Conservation (phyloP, 2,329 filamentous ascomycete species). For the Aspergillus neoniger region DNA sequence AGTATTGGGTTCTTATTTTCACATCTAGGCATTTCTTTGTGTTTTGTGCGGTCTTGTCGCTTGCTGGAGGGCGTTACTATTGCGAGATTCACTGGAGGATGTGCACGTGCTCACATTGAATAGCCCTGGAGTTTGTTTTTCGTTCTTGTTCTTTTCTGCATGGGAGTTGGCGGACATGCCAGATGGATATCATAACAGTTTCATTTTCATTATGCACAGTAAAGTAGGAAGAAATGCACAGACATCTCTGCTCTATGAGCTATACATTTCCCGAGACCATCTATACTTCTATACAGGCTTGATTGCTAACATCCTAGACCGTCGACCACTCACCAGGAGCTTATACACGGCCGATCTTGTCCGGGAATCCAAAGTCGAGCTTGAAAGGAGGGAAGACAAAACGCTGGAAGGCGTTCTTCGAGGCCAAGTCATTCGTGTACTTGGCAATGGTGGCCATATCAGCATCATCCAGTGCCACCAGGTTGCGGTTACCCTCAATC, state of each 20-base stretch:
- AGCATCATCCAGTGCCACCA: constrained; percentile 41
- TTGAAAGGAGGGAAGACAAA: constrained; percentile 71
- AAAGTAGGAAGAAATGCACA: constrained; percentile 6
- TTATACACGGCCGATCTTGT: constrained; percentile 49
- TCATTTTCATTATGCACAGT: constrained; percentile 9
- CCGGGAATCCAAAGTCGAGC: constrained; percentile 71
- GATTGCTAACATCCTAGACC: not conserved
- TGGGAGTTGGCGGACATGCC: not conserved
- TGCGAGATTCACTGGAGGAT: not conserved
- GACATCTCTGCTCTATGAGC: not conserved
- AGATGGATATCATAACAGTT: not conserved
- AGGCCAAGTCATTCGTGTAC: constrained; percentile 37
- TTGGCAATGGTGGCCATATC: constrained; percentile 42
- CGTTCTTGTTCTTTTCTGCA: not conserved
- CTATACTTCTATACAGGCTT: not conserved
- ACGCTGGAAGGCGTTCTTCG: constrained; percentile 37
- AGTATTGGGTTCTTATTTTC: not conserved
- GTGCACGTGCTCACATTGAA: not conserved
- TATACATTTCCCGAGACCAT: not conserved
- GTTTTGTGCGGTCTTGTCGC: not conserved
- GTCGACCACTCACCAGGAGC: not conserved
- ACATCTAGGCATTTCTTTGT: not conserved
- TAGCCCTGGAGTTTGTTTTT: not conserved
- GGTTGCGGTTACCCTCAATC: constrained; percentile 43
- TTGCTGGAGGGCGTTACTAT: not conserved